Conservation (phyloP, 164 flowering plant genomes). For the Piper betle region DNA sequence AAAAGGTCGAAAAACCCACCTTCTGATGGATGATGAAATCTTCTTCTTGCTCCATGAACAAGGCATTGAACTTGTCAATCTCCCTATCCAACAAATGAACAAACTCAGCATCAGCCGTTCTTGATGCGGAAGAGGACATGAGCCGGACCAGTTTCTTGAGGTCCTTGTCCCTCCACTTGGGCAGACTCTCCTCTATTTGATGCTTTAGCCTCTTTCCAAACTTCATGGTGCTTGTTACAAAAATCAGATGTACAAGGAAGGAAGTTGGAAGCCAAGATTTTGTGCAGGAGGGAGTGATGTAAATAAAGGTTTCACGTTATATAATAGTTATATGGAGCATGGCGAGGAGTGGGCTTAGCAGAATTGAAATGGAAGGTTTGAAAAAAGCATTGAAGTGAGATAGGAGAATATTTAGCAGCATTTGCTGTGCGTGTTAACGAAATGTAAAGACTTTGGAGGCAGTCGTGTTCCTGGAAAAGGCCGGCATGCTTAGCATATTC, state of each 20-base stretch:
- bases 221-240: conserved; percentile 34
- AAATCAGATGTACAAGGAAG: background rate
- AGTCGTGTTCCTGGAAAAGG: background rate
- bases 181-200: conserved; percentile 78
- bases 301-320: too few species aligned
- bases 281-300: too few species aligned
- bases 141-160: conserved; percentile 61
- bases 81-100: conserved; percentile 45
- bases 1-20: conserved; percentile 20
- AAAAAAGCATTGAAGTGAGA: background rate
- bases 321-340: background rate
- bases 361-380: background rate
- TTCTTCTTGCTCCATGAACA: conserved; percentile 80
- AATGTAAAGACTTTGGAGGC: background rate
- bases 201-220: conserved; percentile 82
- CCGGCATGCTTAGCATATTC: background rate
- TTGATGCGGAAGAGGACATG: conserved; percentile 12
- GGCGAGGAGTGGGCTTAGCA: background rate
- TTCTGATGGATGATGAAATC: conserved; percentile 65
- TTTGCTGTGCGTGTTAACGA: too few species aligned
- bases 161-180: conserved; percentile 89
- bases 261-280: too few species aligned
- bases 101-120: conserved; percentile 46
- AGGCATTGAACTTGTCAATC: conserved; percentile 81
- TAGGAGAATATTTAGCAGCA: background rate